Percentiles rank a stretch among this genome's conserved stretches.
phyloP scores from a whole-genome alignment of 768 basidiomycete species.

The Rossbeevera mucosa region DNA sequence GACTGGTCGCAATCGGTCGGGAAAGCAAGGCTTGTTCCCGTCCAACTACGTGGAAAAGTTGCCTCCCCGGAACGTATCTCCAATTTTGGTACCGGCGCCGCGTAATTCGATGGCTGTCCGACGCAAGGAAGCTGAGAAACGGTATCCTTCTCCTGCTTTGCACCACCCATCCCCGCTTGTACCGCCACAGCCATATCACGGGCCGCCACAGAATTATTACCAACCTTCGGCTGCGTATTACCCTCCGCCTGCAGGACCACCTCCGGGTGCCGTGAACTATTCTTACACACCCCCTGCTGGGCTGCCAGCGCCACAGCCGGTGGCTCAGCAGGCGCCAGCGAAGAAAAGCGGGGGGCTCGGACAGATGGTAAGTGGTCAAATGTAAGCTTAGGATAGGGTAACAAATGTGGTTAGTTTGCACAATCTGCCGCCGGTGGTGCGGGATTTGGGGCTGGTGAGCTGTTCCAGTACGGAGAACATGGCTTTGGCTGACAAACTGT shows the following conservation, averaged over 20 bases:
- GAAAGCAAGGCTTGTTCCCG: slow-evolving; percentile 73
- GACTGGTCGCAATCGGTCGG: slow-evolving; percentile 61
- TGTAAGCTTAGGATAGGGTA: neutral
- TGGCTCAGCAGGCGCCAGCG: slow-evolving; percentile 25
- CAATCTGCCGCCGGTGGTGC: slow-evolving; percentile 37
- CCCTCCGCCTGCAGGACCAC: slow-evolving; percentile 9
- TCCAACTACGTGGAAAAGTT: slow-evolving; percentile 69
- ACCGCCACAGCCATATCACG: slow-evolving; percentile 18
- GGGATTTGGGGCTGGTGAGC: slow-evolving; percentile 45
- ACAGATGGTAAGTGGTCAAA: slow-evolving; percentile 28
- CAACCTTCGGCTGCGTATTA: slow-evolving; percentile 15
- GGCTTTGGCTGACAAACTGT: neutral
- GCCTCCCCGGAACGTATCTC: slow-evolving; percentile 16
- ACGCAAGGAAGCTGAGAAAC: slow-evolving; percentile 13
- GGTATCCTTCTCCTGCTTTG: slow-evolving; percentile 16
- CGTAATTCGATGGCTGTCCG: slow-evolving; percentile 11
- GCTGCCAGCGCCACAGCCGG: slow-evolving; percentile 35
- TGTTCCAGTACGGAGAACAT: fast-evolving
- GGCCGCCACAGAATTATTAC: slow-evolving; percentile 13
- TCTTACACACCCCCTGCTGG: slow-evolving; percentile 28
- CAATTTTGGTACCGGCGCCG: slow-evolving; percentile 21
- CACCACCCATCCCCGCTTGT: slow-evolving; percentile 13
- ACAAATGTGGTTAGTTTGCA: slow-evolving; percentile 22
- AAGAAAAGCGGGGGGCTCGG: slow-evolving; percentile 40
- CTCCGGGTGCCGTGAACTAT: slow-evolving; percentile 11